Evolutionary conservation across 805 yeast species (phyloP), one percentile per base, ranked within the genome.

Genomic region (Vanderwaltozyma tropicalis): DNA sequence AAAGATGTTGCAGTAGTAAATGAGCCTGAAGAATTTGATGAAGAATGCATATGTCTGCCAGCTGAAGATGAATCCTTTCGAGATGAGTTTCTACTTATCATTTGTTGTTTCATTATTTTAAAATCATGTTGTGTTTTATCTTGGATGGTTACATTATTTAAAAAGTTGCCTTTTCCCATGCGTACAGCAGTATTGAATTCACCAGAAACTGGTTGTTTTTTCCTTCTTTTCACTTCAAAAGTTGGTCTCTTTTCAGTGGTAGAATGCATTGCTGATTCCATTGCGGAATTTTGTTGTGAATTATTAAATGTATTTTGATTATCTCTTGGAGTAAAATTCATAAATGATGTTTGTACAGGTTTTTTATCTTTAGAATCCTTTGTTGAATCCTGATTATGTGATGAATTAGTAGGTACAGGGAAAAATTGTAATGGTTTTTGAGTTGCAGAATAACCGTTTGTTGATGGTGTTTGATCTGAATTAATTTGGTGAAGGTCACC

Each of bases 401-500:
- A 30, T 13, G 50, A 24, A 34, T 47, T 34, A 34, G 60, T 35
- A 47, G 59, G 57, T 40, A 45, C 53, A 10, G 57, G 48, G 40
- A 41, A 55, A 35, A 57, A 57, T 41, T 57, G 62, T 29, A 57
- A 39, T 3, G 62, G 62, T 33, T 56, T 56, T 34, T 57, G 61
- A 9, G 60, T 56, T n/a, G 61, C 52, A 5, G 56, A 48, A 32
- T 52, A 53, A 12, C 50, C 45, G 26, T 40, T 40, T 28, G 36
- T 18, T 27, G 46, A 38, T 7, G 55, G 54, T 1, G 53, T 50
- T 22, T 49, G 48, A 17, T 35, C 32, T 4, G 40, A 24, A 19
- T 32, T 39, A n/a, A n/a, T 13, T 5, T 27, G 26, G 15, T 27
- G 41, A 13, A 15, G 16, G 13, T 18, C 8, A 13, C 16, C n/a